These are phyloP conservation scores for Coemansia nantahalensis DNA, from an alignment of 192 early-diverging fungal species.

Conservation along the genomic window DNA sequence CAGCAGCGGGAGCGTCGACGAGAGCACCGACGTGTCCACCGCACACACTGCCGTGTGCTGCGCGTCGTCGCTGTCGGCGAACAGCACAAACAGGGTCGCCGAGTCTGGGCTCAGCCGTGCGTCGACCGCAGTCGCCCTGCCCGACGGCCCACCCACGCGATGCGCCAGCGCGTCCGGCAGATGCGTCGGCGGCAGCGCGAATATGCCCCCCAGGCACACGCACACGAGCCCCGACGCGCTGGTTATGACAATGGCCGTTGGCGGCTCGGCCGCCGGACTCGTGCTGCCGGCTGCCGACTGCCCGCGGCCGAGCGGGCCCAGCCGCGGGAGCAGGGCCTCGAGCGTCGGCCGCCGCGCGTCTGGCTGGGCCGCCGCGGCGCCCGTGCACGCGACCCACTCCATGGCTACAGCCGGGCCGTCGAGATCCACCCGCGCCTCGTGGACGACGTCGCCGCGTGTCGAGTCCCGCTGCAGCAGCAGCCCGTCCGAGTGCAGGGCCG, in stretches of 20 bases:
- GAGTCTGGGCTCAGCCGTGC: conserved; percentile 11
- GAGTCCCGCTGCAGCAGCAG: conserved; percentile 37
- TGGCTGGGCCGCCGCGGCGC: background rate
- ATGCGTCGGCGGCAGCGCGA: conserved; percentile 23
- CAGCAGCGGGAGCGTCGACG: conserved; percentile 15
- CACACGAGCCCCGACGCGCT: conserved; percentile 19
- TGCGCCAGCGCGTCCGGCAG: background rate
- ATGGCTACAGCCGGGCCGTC: conserved; percentile 10
- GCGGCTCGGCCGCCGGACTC: conserved; percentile 12
- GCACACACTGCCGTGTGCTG: conserved; percentile 1
- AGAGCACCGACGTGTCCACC: conserved; percentile 22
- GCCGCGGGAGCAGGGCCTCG: conserved; percentile 20
- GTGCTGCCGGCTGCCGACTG: conserved; percentile 20
- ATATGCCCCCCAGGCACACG: conserved; percentile 34
- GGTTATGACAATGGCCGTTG: conserved; percentile 24
- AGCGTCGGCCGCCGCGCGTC: background rate
- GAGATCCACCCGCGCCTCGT: conserved; percentile 22
- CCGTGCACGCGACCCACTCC: conserved; percentile 29
- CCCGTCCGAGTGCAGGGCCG: conserved; percentile 32
- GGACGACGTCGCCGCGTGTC: conserved; percentile 30
- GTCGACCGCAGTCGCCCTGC: background rate
- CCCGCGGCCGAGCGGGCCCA: conserved; percentile 25
- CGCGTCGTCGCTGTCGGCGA: background rate
- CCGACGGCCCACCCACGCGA: too few relatives aligned
- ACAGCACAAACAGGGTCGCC: conserved; percentile 1